A percentile compares a stretch with the other conserved stretches of the same genome.
Evolutionary conservation across 768 basidiomycete genomes (phyloP).

Genomic region (Suillus variegatus): DNA sequence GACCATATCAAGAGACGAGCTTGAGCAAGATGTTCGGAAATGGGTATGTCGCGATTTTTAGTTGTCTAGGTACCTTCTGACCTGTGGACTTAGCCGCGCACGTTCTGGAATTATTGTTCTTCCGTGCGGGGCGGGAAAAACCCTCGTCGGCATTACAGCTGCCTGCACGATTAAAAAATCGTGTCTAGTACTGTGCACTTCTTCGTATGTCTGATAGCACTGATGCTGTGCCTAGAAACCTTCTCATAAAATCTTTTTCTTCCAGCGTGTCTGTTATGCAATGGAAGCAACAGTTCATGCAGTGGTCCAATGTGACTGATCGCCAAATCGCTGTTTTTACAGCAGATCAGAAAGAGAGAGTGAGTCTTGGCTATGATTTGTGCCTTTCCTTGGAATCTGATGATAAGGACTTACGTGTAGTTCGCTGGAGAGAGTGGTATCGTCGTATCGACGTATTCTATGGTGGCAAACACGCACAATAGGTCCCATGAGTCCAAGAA

Average conservation of each 20-base stretch:
- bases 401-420: slow-evolving; percentile 39
- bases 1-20: slow-evolving; percentile 98
- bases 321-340: slow-evolving; percentile 97
- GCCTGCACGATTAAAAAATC: slow-evolving; percentile 99
- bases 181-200: slow-evolving; percentile 95
- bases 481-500: slow-evolving; percentile 99
- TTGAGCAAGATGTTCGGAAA: slow-evolving; percentile 99
- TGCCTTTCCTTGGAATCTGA: neutral
- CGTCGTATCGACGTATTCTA: slow-evolving; percentile 98
- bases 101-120: slow-evolving; percentile 97
- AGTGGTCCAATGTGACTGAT: slow-evolving; percentile 98
- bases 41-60: slow-evolving; percentile 52
- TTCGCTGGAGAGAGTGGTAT: slow-evolving; percentile 98
- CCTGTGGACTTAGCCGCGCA: slow-evolving; percentile 68
- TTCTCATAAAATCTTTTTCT: slow-evolving; percentile 8
- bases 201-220: slow-evolving; percentile 68
- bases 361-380: slow-evolving; percentile 28
- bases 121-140: slow-evolving; percentile 98
- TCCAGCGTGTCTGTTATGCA: slow-evolving; percentile 91
- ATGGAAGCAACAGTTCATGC: slow-evolving; percentile 98
- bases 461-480: slow-evolving; percentile 99
- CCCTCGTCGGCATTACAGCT: slow-evolving; percentile 98
- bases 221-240: neutral
- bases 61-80: neutral
- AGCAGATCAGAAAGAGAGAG: slow-evolving; percentile 97